Evolutionary conservation across 2,329 filamentous ascomycete species (phyloP), one percentile per base, ranked within the genome.

Genomic region (Paramyrothecium sp.): DNA sequence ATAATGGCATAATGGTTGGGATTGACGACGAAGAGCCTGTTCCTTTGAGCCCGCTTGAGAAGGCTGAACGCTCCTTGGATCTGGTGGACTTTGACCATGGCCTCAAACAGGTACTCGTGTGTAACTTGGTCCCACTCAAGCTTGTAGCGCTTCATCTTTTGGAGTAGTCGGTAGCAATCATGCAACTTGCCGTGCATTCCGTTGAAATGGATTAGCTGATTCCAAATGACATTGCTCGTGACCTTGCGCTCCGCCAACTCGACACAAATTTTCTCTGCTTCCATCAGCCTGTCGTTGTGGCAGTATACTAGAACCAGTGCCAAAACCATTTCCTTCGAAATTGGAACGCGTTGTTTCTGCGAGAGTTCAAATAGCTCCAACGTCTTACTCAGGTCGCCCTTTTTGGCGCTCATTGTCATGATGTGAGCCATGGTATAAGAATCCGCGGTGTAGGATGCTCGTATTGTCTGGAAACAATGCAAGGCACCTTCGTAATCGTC

Each of bases 341-440:
- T 78, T 17, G 72, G 63, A 22, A 90, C 69, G 0, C 74, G 67
- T 3, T 76, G 68, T n/a, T 81, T 67, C 58, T 85, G 81, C 16
- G 90, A 89, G 56, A 84, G 77, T 30, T 81, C 78, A 63, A 90
- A 86, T 17, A 96, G 72, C 21, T 87, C 79, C 22, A 89, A 77
- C 2, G 90, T 86, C 54, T 83, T 83, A 21, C 88, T 83, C 2
- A 93, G 73, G 68, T 97, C 92, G 21, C 93, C 92, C 63, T 85
- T 82, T 16, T 79, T 80, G 17, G 88, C 87, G 53, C 85, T 85
- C 65, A 96, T 79, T 22, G 85, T 81, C 83, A 97, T 90, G 60
- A 96, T 75, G 5, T 88, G 89, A 3, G 83, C 85, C 65, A 91
- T 92, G 1, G 88, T 90, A 64, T 84, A 81, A 1, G 75, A 66